These are phyloP conservation scores for Brettanomyces anomalus DNA, from an alignment of 805 yeast species.

Conservation along the genomic window DNA sequence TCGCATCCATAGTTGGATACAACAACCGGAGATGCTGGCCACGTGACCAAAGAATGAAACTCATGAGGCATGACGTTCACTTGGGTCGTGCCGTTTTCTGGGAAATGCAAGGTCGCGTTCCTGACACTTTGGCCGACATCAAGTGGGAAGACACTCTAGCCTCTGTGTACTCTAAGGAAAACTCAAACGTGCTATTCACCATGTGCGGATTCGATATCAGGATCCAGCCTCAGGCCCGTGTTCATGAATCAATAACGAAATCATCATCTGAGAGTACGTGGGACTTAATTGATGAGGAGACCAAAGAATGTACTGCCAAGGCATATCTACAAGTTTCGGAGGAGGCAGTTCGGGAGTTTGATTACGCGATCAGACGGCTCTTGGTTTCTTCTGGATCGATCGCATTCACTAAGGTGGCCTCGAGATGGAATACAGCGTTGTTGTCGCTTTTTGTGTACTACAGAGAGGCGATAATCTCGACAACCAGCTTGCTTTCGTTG, in stretches of 20 bases:
- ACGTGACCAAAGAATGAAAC: slow-evolving; percentile 78
- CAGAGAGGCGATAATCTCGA: slow-evolving; percentile 86
- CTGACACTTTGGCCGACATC: slow-evolving; percentile 60
- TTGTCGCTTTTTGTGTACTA: slow-evolving; percentile 81
- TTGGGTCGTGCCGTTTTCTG: slow-evolving; percentile 87
- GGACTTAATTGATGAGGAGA: slow-evolving; percentile 64
- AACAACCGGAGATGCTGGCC: slow-evolving; percentile 95
- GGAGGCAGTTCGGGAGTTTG: slow-evolving; percentile 71
- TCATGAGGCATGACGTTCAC: slow-evolving; percentile 85
- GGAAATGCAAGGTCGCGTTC: slow-evolving; percentile 79
- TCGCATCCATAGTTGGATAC: slow-evolving; percentile 77
- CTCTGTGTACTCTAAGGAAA: slow-evolving; percentile 84
- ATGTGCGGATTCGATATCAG: slow-evolving; percentile 96
- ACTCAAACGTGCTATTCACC: slow-evolving; percentile 78
- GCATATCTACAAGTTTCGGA: slow-evolving; percentile 80
- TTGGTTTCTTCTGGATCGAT: slow-evolving; percentile 94
- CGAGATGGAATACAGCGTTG: slow-evolving; percentile 92
- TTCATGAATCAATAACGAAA: slow-evolving; percentile 26
- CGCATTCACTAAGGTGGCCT: slow-evolving; percentile 87
- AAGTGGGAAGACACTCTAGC: slow-evolving; percentile 77
- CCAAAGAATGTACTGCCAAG: slow-evolving; percentile 82
- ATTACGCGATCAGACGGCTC: slow-evolving; percentile 78
- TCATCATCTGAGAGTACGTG: slow-evolving; percentile 77
- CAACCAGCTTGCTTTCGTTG: slow-evolving; percentile 67
- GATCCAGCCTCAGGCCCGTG: slow-evolving; percentile 66